Percentiles rank a stretch among this genome's conserved stretches.
phyloP scores from a whole-genome alignment of 2,329 filamentous ascomycete genomes.

The Graphilbum ipis-grandicollis region DNA sequence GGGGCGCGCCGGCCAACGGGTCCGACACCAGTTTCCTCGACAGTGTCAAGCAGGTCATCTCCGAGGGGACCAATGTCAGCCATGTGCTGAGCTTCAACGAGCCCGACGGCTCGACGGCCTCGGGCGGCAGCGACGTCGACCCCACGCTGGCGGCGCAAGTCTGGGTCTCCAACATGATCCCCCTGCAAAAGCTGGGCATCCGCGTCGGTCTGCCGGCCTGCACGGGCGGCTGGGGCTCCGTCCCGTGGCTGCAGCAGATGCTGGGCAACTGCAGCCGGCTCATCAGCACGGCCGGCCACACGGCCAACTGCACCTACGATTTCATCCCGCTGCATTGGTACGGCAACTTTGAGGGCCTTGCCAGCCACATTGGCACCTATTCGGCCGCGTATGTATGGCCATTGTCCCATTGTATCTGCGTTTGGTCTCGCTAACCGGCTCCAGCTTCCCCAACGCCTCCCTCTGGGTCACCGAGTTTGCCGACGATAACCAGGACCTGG shows the following conservation, averaged over 20 bases:
- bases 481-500: slow-evolving; percentile 35
- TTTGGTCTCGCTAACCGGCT: slow-evolving; percentile 1
- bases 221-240: slow-evolving; percentile 40
- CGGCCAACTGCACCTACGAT: slow-evolving; percentile 40
- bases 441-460: slow-evolving; percentile 38
- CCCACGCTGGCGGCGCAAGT: slow-evolving; percentile 44
- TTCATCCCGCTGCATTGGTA: slow-evolving; percentile 52
- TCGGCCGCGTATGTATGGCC: slow-evolving; percentile 21
- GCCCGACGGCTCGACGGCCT: slow-evolving; percentile 39
- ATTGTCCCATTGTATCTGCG: too few relatives aligned
- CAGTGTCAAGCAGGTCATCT: slow-evolving; percentile 37
- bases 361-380: slow-evolving; percentile 46
- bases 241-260: slow-evolving; percentile 52
- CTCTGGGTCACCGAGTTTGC: slow-evolving; percentile 75
- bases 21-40: slow-evolving; percentile 42
- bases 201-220: slow-evolving; percentile 55
- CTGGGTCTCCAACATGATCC: slow-evolving; percentile 58
- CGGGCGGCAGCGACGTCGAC: slow-evolving; percentile 45
- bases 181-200: slow-evolving; percentile 44
- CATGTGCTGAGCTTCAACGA: slow-evolving; percentile 69
- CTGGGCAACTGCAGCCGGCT: slow-evolving; percentile 44
- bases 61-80: slow-evolving; percentile 36
- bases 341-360: slow-evolving; percentile 51
- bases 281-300: slow-evolving; percentile 24
- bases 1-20: slow-evolving; percentile 35